Base-by-base conservation (phyloP, 768 basidiomycete species). In the Suillus subaureus region DNA sequence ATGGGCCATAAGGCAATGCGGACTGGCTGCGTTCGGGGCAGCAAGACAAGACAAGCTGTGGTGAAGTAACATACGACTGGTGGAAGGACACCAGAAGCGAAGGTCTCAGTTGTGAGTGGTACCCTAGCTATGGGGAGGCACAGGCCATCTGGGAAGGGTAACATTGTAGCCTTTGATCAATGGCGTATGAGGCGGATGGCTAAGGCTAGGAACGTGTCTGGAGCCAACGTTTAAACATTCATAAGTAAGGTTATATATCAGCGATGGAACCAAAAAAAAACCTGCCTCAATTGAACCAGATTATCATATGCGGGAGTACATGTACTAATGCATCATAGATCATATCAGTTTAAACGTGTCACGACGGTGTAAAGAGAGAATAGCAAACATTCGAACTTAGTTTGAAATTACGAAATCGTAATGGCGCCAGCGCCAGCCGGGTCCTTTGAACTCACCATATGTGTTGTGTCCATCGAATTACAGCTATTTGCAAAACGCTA, bases 21-120 rank as follows among this genome's bases (percentile, higher is more conserved):
- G 52, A 82, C 70, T 7, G 69, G 60, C 33, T 78, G 78, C 0
- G 86, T 87, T 18, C 77, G 71, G 0, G 85, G 84, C 3, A 79
- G 71, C 31, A 84, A 73, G 7, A 85, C 83, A 61, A 89, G 79
- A 43, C 83, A 71, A 16, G 87, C 86, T n/a, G 81, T 79, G 16
- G 72, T 67, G 73, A 84, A 83, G 72, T 85, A 87, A 64, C 78
- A 77, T 11, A 83, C 55, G 1, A 84, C 26, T 12, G 81, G 76
- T 6, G 83, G 84, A 23, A 83, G 64, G 51, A 85, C 61, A 63
- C 80, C 75, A 26, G 72, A 76, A 49, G 73, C 54, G 67, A 84
- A 78, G 0, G 76, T 73, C 21, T 73, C 42, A 39, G 67, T 33
- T 4, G 76, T 78, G 26, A 85, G 61, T 7, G 84, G 63, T 21